Conservation (phyloP, 192 early-diverging fungal species). For the Allomyces macrogynus region DNA sequence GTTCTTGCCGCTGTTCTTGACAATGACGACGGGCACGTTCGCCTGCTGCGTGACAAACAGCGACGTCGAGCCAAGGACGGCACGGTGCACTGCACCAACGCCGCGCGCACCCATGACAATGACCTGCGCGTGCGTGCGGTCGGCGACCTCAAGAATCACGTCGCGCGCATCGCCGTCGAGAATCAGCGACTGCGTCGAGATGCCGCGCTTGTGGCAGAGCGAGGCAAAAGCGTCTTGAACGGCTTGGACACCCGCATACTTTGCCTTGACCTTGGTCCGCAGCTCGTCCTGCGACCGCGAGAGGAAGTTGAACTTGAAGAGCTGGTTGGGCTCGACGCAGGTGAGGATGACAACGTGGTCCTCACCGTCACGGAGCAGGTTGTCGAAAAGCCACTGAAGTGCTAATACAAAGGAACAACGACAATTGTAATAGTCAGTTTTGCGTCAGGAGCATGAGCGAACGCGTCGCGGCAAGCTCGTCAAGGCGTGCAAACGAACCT, state of each 20-base stretch:
- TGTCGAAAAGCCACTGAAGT: not conserved
- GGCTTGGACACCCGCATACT: not conserved
- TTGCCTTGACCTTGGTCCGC: not conserved
- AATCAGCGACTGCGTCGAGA: not conserved
- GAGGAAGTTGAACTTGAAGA: not conserved
- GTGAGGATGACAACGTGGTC: not conserved
- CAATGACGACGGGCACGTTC: not conserved
- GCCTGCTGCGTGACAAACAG: not conserved
- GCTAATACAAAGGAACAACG: no score
- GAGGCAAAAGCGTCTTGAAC: not conserved
- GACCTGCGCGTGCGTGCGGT: not conserved
- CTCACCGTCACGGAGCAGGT: not conserved
- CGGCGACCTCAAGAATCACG: not conserved
- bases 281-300: not conserved
- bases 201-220: not conserved
- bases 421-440: no score
- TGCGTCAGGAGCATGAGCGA: no score
- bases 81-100: not conserved
- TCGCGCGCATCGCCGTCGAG: not conserved
- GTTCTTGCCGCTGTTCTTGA: not conserved
- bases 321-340: not conserved
- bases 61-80: not conserved
- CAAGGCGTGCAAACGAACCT: no score
- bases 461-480: no score
- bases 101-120: not conserved